Evolutionary conservation across 805 yeast species (phyloP).

Genomic region (Pichia eremophila): DNA sequence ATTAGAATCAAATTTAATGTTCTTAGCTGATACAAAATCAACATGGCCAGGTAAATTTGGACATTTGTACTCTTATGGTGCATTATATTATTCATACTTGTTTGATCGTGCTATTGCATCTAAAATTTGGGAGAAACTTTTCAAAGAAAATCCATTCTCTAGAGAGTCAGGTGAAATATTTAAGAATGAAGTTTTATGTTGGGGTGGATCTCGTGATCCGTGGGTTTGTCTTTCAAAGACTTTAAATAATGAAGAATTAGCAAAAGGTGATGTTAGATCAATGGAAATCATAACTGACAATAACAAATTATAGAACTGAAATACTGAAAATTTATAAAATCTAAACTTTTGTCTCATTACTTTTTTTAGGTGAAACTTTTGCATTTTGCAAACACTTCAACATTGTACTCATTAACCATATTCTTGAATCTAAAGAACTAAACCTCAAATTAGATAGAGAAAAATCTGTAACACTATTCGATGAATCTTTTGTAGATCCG

Average conservation of each 20-base stretch:
- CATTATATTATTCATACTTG: slow-evolving; percentile 85
- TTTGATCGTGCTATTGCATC: slow-evolving; percentile 90
- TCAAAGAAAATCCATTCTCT: slow-evolving; percentile 60
- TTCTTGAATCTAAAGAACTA: slow-evolving; percentile 40
- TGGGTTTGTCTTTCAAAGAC: slow-evolving; percentile 81
- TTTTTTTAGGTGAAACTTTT: not conserved
- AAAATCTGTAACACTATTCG: not conserved
- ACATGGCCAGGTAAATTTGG: slow-evolving; percentile 94
- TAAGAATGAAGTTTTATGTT: slow-evolving; percentile 57
- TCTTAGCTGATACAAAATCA: slow-evolving; percentile 60
- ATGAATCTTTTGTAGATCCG: slow-evolving; percentile 16
- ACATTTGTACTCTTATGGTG: slow-evolving; percentile 87
- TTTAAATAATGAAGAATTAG: slow-evolving; percentile 51
- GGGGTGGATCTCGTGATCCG: slow-evolving; percentile 94
- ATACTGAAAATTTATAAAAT: no score
- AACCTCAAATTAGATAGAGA: slow-evolving; percentile 31
- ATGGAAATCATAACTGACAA: slow-evolving; percentile 4
- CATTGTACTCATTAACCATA: slow-evolving; percentile 32
- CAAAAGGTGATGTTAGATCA: slow-evolving; percentile 40
- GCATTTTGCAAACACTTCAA: slow-evolving; percentile 19
- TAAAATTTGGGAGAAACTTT: slow-evolving; percentile 69
- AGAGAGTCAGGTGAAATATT: slow-evolving; percentile 69
- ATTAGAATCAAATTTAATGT: slow-evolving; percentile 47
- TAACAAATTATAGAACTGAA: not conserved
- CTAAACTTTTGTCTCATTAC: no score